Evolutionary conservation across 352 stramenopile genomes (phyloP).

Genomic region (Globisporangium radiosum): DNA sequence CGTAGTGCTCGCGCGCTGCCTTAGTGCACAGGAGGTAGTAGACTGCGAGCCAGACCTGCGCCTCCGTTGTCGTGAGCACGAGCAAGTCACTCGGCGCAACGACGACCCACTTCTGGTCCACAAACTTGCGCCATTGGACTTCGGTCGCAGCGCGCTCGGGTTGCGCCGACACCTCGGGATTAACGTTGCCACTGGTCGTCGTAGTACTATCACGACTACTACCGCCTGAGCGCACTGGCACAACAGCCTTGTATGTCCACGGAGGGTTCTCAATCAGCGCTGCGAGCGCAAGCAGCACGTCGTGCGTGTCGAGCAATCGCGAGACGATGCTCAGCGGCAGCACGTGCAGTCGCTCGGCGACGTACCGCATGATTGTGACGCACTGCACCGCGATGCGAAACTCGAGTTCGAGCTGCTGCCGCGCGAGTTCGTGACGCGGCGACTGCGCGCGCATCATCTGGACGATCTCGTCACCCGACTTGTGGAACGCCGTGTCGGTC

Average conservation of each 20-base stretch:
- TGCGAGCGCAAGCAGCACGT: constrained; percentile 90
- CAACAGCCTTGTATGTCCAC: constrained; percentile 85
- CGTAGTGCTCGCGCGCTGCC: constrained; percentile 90
- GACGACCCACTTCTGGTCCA: constrained; percentile 88
- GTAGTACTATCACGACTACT: too few species aligned
- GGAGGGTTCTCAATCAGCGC: constrained; percentile 94
- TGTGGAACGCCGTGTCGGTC: constrained; percentile 62
- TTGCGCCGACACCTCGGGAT: too few species aligned
- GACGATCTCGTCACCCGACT: constrained; percentile 58
- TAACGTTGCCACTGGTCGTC: too few species aligned
- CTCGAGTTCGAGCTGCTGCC: constrained; percentile 81
- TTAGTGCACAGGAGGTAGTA: constrained; percentile 93
- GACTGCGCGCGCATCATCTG: constrained; percentile 56
- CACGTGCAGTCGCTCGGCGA: constrained; percentile 85
- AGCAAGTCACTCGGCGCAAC: constrained; percentile 87
- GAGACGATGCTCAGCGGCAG: constrained; percentile 86
- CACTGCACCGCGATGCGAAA: constrained; percentile 82
- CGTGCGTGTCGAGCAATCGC: constrained; percentile 94
- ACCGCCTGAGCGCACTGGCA: neutral
- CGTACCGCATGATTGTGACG: constrained; percentile 85
- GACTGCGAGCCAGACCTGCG: constrained; percentile 92
- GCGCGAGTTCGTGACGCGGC: constrained; percentile 47
- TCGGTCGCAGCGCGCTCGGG: neutral
- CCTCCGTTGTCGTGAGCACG: constrained; percentile 90
- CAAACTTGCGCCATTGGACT: constrained; percentile 89